Evolutionary conservation across 2,329 filamentous ascomycete species (phyloP).

Genomic region (Emergomyces africanus): DNA sequence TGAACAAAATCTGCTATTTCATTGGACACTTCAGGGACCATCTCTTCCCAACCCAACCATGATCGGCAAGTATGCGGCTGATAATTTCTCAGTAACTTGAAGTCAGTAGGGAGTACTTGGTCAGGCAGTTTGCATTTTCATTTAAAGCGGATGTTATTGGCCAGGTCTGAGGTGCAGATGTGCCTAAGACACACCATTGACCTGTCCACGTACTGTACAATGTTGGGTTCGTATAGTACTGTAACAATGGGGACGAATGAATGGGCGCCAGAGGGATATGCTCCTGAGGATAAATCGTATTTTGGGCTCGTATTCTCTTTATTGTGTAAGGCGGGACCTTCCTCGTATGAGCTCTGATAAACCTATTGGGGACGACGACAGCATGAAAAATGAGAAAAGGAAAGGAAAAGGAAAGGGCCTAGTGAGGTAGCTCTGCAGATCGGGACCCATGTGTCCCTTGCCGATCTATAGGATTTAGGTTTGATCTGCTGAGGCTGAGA

Average conservation of each 20-base stretch:
- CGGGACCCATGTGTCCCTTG: neutral
- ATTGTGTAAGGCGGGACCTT: neutral
- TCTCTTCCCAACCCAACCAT: neutral
- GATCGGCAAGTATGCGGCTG: neutral
- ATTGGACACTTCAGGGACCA: no score
- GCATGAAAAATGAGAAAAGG: neutral
- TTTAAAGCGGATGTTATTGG: neutral
- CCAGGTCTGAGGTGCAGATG: neutral
- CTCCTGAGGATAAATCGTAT: neutral
- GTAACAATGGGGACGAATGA: neutral
- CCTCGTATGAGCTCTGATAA: neutral
- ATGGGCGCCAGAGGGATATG: no score
- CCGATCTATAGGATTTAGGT: neutral
- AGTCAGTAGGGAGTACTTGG: no score
- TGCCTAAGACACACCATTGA: neutral
- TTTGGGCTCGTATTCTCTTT: neutral
- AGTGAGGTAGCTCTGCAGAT: neutral
- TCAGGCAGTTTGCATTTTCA: no score
- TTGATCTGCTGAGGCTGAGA: neutral
- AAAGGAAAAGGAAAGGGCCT: neutral
- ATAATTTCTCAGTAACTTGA: no score
- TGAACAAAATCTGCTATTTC: no score
- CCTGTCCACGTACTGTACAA: neutral
- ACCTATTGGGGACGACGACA: neutral
- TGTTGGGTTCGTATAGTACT: neutral